These are phyloP conservation scores for Sequoia sempervirens DNA, from an alignment of 75 land plant genomes.

Conservation along the genomic window DNA sequence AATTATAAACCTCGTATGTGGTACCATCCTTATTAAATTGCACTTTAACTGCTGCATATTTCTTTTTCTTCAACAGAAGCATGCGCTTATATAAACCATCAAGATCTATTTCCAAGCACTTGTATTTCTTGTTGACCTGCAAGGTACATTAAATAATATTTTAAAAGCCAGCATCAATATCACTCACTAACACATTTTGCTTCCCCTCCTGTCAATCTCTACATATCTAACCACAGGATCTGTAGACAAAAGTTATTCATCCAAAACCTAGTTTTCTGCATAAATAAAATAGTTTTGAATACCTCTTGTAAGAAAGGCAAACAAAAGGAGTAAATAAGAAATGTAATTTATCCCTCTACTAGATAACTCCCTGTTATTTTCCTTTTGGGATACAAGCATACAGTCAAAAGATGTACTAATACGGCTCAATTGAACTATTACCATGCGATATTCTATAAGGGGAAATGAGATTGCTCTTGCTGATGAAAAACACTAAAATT, in stretches of 20 bases:
- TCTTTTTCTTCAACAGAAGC: conserved; percentile 96
- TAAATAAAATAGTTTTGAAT: neutral
- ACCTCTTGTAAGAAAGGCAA: neutral
- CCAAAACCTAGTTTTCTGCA: neutral
- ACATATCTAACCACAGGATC: neutral
- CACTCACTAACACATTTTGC: neutral
- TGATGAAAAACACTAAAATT: too few species aligned
- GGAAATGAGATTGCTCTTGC: too few species aligned
- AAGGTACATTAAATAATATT: conserved; percentile 1
- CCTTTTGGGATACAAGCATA: neutral
- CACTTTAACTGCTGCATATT: conserved; percentile 95
- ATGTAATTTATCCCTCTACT: neutral
- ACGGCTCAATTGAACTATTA: neutral
- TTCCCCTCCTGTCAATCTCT: neutral
- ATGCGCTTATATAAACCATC: conserved; percentile 98
- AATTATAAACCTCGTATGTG: conserved; percentile 57
- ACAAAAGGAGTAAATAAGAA: neutral
- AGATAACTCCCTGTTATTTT: neutral
- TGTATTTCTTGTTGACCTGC: conserved; percentile 94
- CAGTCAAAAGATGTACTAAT: neutral
- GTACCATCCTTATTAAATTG: conserved; percentile 63
- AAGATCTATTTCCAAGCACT: conserved; percentile 89
- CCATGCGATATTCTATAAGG: neutral
- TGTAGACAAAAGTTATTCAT: neutral
- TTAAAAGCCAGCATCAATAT: neutral